Base-by-base conservation (phyloP, 129 eudicot species). In the Pulicaria dysenterica region DNA sequence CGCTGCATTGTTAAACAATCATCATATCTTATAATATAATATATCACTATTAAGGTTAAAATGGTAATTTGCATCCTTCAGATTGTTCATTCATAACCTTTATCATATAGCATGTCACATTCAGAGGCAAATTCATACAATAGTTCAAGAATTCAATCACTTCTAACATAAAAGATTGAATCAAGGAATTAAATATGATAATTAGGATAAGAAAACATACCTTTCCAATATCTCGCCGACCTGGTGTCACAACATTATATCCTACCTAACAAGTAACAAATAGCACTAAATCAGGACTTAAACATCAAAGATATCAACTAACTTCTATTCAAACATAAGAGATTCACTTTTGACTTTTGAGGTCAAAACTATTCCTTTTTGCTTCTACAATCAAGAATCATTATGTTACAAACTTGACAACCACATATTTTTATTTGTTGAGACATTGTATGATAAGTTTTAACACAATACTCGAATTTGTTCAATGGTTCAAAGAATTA, bases 211-310 rank as follows among this genome's bases (percentile, higher is more conserved):
- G 17, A 58, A 31, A 58, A 48, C 70, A 73, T 67, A 91, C 95
- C 91, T 87, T 91, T 36, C 97, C 97, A 42, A 91, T 80, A 45
- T 61, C 76, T 77, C 74, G 81, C 6, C 68, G 31, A 2, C 31
- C 31, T 24, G 31, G 31, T 24, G 31, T 91, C 50, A 88, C 91
- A 56, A 91, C 97, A 56, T 56, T 80, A 83, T 85, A 91, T 80
- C 97, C 95, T 69, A 91, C 91, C 97, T 91, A 81, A 67, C 70
- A 77, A 78, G 55, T 91, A 81, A 67, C 70, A 77, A 78, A 61
- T 41, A 81, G 48, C 72, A 73, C 41, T 41, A 41, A 19, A 72
- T 82, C 56, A 75, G 61, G 51, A 40, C 49, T 44, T 56, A 10
- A 58, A 76, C 24, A 38, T 62, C 62, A 77, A 58, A 47, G 66